These are phyloP conservation scores for Cyberlindnera saturnus DNA, from an alignment of 805 yeast species.

Conservation along the genomic window DNA sequence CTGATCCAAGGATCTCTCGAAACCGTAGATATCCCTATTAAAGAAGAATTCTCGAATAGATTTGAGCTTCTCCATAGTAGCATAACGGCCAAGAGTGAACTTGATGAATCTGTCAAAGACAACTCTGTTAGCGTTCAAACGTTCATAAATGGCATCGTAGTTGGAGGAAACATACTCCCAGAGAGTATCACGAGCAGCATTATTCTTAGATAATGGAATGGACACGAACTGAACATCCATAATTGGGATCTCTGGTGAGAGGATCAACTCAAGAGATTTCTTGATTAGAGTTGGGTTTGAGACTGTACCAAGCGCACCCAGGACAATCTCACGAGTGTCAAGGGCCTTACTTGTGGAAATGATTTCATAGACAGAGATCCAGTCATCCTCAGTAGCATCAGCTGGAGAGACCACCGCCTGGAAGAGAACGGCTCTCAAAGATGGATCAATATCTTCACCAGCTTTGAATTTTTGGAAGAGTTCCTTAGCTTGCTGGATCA, in stretches of 20 bases:
- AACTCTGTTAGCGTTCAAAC: conserved; percentile 71
- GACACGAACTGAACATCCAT: conserved; percentile 77
- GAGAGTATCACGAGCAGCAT: conserved; percentile 55
- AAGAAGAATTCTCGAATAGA: conserved; percentile 45
- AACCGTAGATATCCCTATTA: conserved; percentile 51
- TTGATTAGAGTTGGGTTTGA: conserved; percentile 42
- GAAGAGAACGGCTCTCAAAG: conserved; percentile 61
- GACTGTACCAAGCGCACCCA: conserved; percentile 61
- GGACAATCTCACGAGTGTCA: conserved; percentile 64
- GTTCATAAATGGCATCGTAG: conserved; percentile 60
- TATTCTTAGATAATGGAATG: conserved; percentile 57
- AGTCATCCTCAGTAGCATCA: conserved; percentile 55
- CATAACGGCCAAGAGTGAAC: conserved; percentile 52
- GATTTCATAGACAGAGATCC: conserved; percentile 54
- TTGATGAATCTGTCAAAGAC: conserved; percentile 73
- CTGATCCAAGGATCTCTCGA: conserved; percentile 58
- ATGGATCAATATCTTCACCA: conserved; percentile 61
- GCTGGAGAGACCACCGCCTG: conserved; percentile 62
- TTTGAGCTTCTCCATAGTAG: conserved; percentile 44
- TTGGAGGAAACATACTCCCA: conserved; percentile 68
- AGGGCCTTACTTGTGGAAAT: conserved; percentile 51
- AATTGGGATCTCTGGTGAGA: conserved; percentile 51
- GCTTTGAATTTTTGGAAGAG: conserved; percentile 31
- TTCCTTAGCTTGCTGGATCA: conserved; percentile 36
- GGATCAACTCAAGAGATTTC: conserved; percentile 46